Conservation (phyloP, 73 alveolate species). For the Loxodes magnus region DNA sequence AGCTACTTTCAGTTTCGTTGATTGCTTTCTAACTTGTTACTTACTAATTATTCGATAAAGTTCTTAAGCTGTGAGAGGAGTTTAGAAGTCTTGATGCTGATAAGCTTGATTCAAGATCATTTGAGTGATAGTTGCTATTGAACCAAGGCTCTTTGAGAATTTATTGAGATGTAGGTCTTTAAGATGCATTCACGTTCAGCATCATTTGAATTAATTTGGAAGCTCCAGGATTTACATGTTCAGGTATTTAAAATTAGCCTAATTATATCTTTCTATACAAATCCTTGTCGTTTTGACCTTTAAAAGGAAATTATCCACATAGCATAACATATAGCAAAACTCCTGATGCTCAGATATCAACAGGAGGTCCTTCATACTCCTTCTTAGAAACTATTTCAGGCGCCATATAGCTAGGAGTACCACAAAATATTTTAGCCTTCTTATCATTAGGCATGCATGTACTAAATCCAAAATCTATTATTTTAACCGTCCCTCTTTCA, state of each 20-base stretch:
- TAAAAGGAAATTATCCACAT: conserved; percentile 69
- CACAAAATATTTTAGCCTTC: conserved; percentile 45
- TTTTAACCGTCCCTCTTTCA: conserved; percentile 30
- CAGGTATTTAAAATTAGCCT: conserved; percentile 33
- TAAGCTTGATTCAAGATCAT: too few species aligned
- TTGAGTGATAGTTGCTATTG: too few species aligned
- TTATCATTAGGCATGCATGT: conserved; percentile 18
- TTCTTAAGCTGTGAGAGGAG: background rate
- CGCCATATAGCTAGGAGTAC: conserved; percentile 79
- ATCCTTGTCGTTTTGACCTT: conserved; percentile 35
- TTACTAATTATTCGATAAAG: conserved; percentile 15
- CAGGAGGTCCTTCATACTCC: conserved; percentile 58
- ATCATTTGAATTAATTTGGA: conserved; percentile 13
- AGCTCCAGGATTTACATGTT: conserved; percentile 19
- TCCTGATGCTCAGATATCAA: conserved; percentile 78
- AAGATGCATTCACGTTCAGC: conserved; percentile 22
- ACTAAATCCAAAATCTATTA: conserved; percentile 75
- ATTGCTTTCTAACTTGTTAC: conserved; percentile 10
- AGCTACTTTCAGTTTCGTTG: too few species aligned
- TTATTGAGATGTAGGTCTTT: conserved; percentile 25
- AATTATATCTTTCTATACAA: conserved; percentile 18
- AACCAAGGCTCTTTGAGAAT: conserved; percentile 18
- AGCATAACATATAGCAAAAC: conserved; percentile 44
- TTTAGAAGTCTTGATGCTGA: background rate
- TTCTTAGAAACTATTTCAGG: conserved; percentile 67